phyloP scores from a whole-genome alignment of 176 grass and related monocot genomes.

The Musa beccarii region DNA sequence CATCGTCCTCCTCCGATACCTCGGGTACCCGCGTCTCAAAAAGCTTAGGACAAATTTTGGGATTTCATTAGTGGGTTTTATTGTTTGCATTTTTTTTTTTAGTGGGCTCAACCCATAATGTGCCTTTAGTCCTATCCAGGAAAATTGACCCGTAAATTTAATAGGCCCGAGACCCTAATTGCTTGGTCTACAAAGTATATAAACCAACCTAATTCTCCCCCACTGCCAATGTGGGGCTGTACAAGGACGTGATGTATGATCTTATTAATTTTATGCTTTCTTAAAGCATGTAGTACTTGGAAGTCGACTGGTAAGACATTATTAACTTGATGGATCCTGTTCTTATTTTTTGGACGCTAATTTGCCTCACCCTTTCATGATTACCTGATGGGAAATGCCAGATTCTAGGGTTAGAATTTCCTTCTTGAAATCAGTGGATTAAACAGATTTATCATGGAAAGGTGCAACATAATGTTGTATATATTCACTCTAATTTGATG shows the following conservation, averaged over 20 bases:
- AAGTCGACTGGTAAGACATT: neutral
- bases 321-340: neutral
- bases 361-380: neutral
- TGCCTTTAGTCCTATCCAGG: no score
- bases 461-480: neutral
- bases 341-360: neutral
- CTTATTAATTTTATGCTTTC: neutral
- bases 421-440: neutral
- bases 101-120: no score
- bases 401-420: neutral
- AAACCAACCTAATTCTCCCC: no score
- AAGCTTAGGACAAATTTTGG: no score
- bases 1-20: constrained; percentile 64
- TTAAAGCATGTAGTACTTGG: neutral
- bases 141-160: no score
- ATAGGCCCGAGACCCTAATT: no score
- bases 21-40: constrained; percentile 41
- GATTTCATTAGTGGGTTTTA: no score
- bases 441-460: neutral
- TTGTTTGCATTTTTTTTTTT: no score
- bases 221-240: no score
- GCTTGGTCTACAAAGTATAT: no score
- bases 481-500: neutral
- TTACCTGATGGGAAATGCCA: neutral
- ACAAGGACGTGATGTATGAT: neutral